Evolutionary conservation across 495 filamentous ascomycete genomes (phyloP).

Genomic region (Hypoxylon trugodes): DNA sequence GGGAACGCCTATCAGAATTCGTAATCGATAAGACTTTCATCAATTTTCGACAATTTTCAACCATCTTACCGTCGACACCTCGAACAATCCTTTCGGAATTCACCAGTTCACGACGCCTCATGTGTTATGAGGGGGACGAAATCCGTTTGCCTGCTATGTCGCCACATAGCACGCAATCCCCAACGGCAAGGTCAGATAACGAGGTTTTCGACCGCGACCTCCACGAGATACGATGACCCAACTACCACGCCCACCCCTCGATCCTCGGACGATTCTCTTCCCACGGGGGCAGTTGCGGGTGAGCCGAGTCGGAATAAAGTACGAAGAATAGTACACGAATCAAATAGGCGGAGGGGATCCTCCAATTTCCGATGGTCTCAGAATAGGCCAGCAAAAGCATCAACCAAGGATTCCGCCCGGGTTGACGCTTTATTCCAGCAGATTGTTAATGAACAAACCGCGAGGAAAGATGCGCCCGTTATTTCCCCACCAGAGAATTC

Average conservation of each 20-base stretch:
- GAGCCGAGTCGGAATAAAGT: too few relatives aligned
- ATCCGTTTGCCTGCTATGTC: slow-evolving; percentile 40
- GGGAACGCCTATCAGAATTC: neutral
- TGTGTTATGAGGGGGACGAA: slow-evolving; percentile 39
- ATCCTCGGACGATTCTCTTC: neutral
- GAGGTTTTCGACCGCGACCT: slow-evolving; percentile 10
- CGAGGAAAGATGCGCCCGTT: slow-evolving; percentile 1
- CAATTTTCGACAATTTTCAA: slow-evolving; percentile 5
- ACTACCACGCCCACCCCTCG: neutral
- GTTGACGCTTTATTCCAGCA: slow-evolving; percentile 39
- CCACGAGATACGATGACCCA: slow-evolving; percentile 14
- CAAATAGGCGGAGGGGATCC: too few relatives aligned
- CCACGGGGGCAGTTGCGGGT: neutral
- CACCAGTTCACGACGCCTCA: neutral
- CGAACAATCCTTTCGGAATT: neutral
- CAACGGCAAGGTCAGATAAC: slow-evolving; percentile 51
- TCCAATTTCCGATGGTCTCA: slow-evolving; percentile 3
- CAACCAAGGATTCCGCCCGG: slow-evolving; percentile 6
- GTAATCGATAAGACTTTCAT: neutral
- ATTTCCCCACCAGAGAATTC: neutral
- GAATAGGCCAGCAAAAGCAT: neutral
- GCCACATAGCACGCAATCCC: slow-evolving; percentile 47
- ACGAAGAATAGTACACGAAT: too few relatives aligned
- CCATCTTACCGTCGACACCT: neutral
- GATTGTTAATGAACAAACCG: slow-evolving; percentile 34